Percentiles rank a stretch among this genome's conserved stretches.
Conservation (phyloP, 257 asterid genomes). For the Linderniella brevidens region DNA sequence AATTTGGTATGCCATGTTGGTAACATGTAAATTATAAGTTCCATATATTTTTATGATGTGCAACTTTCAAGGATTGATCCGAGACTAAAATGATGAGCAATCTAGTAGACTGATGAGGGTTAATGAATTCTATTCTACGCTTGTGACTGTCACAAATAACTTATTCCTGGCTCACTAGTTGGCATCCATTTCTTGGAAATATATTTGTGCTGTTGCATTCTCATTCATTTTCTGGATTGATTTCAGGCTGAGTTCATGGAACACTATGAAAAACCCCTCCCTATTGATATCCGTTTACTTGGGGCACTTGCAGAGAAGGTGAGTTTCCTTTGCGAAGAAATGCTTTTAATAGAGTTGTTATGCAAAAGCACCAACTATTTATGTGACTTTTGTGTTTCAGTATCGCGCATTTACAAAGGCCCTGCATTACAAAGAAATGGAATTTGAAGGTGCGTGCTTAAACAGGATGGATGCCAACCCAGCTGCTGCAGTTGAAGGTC, state of each 20-base stretch:
- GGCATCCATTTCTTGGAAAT: no score
- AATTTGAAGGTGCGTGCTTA: constrained; percentile 82
- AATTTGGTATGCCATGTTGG: constrained; percentile 42
- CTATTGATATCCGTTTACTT: constrained; percentile 89
- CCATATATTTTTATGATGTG: no score
- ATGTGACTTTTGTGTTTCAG: constrained; percentile 30
- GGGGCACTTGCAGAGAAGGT: constrained; percentile 99
- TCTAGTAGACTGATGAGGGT: no score
- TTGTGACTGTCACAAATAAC: no score
- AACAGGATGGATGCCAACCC: constrained; percentile 88
- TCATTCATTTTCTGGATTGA: background rate
- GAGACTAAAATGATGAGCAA: no score
- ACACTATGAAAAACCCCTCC: constrained; percentile 93
- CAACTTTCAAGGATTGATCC: no score
- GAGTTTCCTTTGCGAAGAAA: constrained; percentile 11
- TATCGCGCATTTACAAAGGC: constrained; percentile 99
- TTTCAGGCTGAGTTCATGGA: constrained; percentile 99
- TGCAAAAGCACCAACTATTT: constrained; percentile 1
- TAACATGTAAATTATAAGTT: no score
- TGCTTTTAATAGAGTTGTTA: constrained; percentile 1
- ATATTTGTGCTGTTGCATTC: no score
- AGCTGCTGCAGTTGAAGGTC: constrained; percentile 91
- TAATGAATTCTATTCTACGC: no score
- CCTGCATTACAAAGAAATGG: constrained; percentile 95
- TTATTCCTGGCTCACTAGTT: no score